Conservation (phyloP, 306 rosid genomes). For the Malus domestica region ASM211411v1 NC_041801.1:11517501-11518000, state of each 20-base stretch:
- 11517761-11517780: neutral
- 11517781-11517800: neutral
- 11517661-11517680: neutral
- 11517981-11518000: neutral
- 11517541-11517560: neutral
- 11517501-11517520: slow-evolving; percentile 64
- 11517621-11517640: neutral
- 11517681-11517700: neutral
- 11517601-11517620: neutral
- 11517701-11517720: neutral
- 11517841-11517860: slow-evolving; percentile 83
- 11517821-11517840: slow-evolving; percentile 41
- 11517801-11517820: slow-evolving; percentile 31
- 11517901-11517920: slow-evolving; percentile 48
- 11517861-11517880: slow-evolving; percentile 34
- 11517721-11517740: neutral
- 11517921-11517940: slow-evolving; percentile 47
- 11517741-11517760: neutral
- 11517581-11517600: neutral
- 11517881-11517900: slow-evolving; percentile 46
- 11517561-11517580: neutral
- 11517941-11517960: slow-evolving; percentile 69
- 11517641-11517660: neutral
- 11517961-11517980: slow-evolving; percentile 18
- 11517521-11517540: slow-evolving; percentile 36